Conservation (phyloP, 306 rosid genomes). For the Prunus fruticosa region DNA sequence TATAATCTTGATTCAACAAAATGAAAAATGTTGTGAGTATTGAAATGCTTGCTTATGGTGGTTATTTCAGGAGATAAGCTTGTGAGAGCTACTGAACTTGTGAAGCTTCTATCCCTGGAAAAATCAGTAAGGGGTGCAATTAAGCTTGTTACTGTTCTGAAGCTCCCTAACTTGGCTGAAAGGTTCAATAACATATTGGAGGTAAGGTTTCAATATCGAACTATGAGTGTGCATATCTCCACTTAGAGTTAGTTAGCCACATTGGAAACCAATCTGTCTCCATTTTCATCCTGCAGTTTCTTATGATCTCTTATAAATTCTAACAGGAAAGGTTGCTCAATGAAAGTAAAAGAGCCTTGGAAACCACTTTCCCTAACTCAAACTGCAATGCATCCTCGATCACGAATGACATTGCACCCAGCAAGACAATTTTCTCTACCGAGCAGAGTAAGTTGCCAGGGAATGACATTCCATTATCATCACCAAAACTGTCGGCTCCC, state of each 20-base stretch:
- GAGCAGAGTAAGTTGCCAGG: constrained; percentile 36
- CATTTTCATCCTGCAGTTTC: constrained; percentile 18
- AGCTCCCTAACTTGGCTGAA: constrained; percentile 94
- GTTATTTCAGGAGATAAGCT: constrained; percentile 83
- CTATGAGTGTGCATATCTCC: background rate
- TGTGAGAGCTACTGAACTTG: constrained; percentile 83
- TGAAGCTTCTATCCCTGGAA: constrained; percentile 79
- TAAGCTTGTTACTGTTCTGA: constrained; percentile 81
- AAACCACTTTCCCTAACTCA: constrained; percentile 28
- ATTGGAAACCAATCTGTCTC: background rate
- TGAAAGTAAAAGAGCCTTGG: constrained; percentile 40
- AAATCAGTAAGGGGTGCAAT: constrained; percentile 92
- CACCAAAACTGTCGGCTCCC: constrained; percentile 57
- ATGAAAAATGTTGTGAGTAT: background rate
- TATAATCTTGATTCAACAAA: constrained; percentile 14
- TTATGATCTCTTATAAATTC: constrained; percentile 7
- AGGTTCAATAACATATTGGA: constrained; percentile 78
- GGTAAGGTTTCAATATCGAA: constrained; percentile 43
- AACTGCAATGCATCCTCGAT: constrained; percentile 29
- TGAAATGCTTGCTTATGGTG: constrained; percentile 10
- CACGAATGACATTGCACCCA: constrained; percentile 25
- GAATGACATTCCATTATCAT: constrained; percentile 29
- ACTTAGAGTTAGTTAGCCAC: background rate
- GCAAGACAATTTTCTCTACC: constrained; percentile 20
- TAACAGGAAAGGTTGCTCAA: constrained; percentile 65